Evolutionary conservation across 1,284 basidiomycete genomes (phyloP), one percentile per base, ranked within the genome.

Genomic region (Rhodotorula mucilaginosa): DNA sequence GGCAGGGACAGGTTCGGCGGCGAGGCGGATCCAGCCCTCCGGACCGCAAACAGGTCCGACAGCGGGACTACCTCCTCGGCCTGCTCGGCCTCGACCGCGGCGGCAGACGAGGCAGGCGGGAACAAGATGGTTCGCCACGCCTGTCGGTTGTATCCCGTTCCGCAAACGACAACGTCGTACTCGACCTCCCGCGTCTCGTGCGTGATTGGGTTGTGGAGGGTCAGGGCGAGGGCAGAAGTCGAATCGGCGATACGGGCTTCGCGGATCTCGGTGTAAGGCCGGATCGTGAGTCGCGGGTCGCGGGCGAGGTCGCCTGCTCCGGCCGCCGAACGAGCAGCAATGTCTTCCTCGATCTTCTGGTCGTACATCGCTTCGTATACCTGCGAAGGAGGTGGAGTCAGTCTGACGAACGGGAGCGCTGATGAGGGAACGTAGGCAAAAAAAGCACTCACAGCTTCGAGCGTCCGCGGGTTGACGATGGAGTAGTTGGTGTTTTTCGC

Each of bases 401-500:
- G 39, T 12, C 39, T 44, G 39, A 44, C 39, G 10, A 44, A 44
- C 39, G 12, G 7, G 39, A 12, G 12, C 39, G 34, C 23, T 13
- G 34, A 29, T n/a, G 46, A 4, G 18, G 21, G 2, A 15, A 12
- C 23, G 58, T 15, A 23, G 26, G 51, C 4, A 31, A 6, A 16
- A 39, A 58, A 4, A 16, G 6, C 29, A 48, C 75, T 29, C 34
- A 78, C 76, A 16, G 59, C 64, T 5, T 61, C 64, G 31, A 78
- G 69, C 23, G 73, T 77, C 12, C 81, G 77, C 57, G 84, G 83
- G 73, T 86, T 87, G 23, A 87, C 84, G 46, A 87, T 85, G 19
- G 85, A 84, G 75, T 88, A 87, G 77, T 88, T 87, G 16, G 87
- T 87, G 52, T 80, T 79, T 71, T 83, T 82, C 69, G 86, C 86